Evolutionary conservation across 192 early-diverging fungal species (phyloP).

Genomic region (Backusella sp.): DNA sequence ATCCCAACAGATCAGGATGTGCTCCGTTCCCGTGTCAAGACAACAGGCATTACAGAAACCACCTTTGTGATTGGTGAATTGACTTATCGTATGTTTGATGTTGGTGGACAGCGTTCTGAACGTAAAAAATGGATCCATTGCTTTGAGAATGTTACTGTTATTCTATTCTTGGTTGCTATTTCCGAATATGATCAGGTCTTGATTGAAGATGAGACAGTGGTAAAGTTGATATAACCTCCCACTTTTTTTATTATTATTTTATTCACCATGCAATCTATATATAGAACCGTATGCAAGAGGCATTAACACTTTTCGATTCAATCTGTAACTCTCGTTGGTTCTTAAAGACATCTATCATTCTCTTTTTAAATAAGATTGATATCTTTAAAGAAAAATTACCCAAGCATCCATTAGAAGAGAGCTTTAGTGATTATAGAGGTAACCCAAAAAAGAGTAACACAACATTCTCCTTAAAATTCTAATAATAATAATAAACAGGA

Average conservation of each 20-base stretch:
- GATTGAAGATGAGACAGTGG: slow-evolving; percentile 95
- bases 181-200: slow-evolving; percentile 95
- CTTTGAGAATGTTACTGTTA: slow-evolving; percentile 96
- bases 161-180: slow-evolving; percentile 95
- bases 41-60: slow-evolving; percentile 96
- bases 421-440: slow-evolving; percentile 87
- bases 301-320: slow-evolving; percentile 93
- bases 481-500: slow-evolving; percentile 16
- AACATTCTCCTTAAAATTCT: not conserved
- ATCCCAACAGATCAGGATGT: slow-evolving; percentile 95
- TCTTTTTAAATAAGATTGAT: slow-evolving; percentile 99
- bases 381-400: slow-evolving; percentile 92
- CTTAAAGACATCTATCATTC: slow-evolving; percentile 94
- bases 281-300: slow-evolving; percentile 96
- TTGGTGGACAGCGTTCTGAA: slow-evolving; percentile 97
- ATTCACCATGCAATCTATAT: not conserved
- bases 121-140: slow-evolving; percentile 99
- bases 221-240: slow-evolving; percentile 25
- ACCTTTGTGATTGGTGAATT: slow-evolving; percentile 90
- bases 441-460: slow-evolving; percentile 25
- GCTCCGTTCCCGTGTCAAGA: slow-evolving; percentile 94
- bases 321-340: slow-evolving; percentile 99
- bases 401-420: slow-evolving; percentile 78
- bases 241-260: not conserved
- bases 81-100: slow-evolving; percentile 97